Conservation (phyloP, 1,284 basidiomycete genomes). For the Tremellales sp. region DNA sequence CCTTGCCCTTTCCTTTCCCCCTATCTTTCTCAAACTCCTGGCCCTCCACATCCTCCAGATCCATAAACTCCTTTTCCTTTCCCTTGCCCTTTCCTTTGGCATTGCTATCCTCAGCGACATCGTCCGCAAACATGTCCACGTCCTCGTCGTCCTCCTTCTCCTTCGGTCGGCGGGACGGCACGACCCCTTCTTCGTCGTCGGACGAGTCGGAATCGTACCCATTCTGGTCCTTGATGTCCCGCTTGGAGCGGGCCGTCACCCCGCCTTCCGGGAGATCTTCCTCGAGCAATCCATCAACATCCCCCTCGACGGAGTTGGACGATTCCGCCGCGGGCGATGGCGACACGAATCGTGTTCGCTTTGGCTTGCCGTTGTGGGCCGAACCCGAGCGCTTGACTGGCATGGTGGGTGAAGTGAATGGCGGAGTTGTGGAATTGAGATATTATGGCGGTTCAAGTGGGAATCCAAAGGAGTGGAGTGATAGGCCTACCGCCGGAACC, state of each 20-base stretch:
- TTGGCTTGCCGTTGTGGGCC: constrained; percentile 36
- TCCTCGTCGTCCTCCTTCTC: constrained; percentile 54
- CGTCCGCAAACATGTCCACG: constrained; percentile 81
- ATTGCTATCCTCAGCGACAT: constrained; percentile 12
- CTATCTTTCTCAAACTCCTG: constrained; percentile 69
- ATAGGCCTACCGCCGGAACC: too few species aligned
- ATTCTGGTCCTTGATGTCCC: constrained; percentile 65
- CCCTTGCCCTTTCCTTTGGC: constrained; percentile 23
- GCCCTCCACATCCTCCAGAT: constrained; percentile 90
- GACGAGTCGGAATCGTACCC: constrained; percentile 93
- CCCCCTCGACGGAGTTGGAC: constrained; percentile 7
- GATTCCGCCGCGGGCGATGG: constrained; percentile 46
- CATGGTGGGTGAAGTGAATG: constrained; percentile 1
- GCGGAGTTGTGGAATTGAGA: too few species aligned
- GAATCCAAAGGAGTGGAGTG: too few species aligned
- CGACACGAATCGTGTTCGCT: constrained; percentile 77
- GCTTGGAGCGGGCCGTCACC: constrained; percentile 60
- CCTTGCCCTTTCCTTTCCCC: too few species aligned
- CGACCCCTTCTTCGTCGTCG: constrained; percentile 86
- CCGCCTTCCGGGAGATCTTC: constrained; percentile 40
- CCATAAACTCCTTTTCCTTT: constrained; percentile 72
- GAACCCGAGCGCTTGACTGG: neutral
- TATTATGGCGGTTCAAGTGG: too few species aligned
- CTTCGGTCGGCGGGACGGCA: constrained; percentile 57
- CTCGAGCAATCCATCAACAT: constrained; percentile 34